Evolutionary conservation across 257 asterid species (phyloP).

Genomic region (Nicotiana paniculata): DNA sequence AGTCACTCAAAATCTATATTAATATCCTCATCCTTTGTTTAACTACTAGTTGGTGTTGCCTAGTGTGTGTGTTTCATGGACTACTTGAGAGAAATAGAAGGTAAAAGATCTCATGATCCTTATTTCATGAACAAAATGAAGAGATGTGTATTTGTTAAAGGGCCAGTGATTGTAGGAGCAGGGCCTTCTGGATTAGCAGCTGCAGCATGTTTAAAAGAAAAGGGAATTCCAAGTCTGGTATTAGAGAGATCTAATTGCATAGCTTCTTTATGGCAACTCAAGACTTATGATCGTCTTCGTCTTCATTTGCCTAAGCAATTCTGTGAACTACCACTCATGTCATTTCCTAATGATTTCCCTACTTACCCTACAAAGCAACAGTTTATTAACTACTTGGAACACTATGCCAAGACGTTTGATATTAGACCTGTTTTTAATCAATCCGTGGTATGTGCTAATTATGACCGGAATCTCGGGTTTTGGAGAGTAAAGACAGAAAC

Average conservation of each 20-base stretch:
- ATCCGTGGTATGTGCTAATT: conserved; percentile 47
- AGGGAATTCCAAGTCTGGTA: conserved; percentile 49
- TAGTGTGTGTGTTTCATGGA: conserved; percentile 15
- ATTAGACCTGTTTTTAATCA: conserved; percentile 52
- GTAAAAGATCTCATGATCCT: conserved; percentile 53
- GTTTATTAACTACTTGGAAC: conserved; percentile 50
- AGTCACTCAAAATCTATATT: background rate
- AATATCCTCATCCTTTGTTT: background rate
- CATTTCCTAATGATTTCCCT: conserved; percentile 63
- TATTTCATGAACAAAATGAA: conserved; percentile 10
- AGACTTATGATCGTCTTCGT: conserved; percentile 67
- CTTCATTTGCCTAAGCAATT: conserved; percentile 81
- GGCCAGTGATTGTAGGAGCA: conserved; percentile 74
- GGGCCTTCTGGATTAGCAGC: conserved; percentile 86
- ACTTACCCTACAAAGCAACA: conserved; percentile 70
- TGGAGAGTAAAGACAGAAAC: conserved; percentile 52
- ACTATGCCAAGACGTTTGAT: conserved; percentile 46
- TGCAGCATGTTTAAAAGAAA: conserved; percentile 58
- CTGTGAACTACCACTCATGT: conserved; percentile 76
- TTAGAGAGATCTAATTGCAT: conserved; percentile 71
- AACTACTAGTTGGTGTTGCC: background rate
- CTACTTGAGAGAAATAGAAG: conserved; percentile 44
- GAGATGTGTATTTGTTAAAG: conserved; percentile 37
- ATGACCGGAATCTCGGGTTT: conserved; percentile 28
- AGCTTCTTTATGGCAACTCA: conserved; percentile 83